Conservation (phyloP, 306 rosid genomes). For the Carpinus viminea region DNA sequence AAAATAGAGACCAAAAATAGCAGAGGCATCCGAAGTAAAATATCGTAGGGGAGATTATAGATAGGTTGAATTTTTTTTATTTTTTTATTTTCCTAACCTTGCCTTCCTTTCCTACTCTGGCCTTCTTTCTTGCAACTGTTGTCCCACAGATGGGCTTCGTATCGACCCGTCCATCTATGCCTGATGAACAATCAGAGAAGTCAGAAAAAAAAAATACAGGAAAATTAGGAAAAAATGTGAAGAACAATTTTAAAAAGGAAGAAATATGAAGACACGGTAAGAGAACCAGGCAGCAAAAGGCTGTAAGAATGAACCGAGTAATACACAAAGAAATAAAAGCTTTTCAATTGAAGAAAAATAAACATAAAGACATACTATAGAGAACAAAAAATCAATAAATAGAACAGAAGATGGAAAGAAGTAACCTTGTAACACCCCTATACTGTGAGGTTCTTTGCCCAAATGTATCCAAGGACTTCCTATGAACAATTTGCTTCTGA, state of each 20-base stretch:
- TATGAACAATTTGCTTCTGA: conserved; percentile 69
- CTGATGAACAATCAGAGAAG: conserved; percentile 40
- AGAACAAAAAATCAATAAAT: background rate
- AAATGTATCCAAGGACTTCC: conserved; percentile 88
- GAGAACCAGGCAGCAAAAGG: background rate
- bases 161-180: conserved; percentile 96
- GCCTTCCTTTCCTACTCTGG: conserved; percentile 95
- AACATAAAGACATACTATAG: background rate
- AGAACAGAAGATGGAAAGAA: conserved; percentile 10
- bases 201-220: conserved; percentile 12
- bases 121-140: conserved; percentile 94
- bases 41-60: background rate
- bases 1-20: conserved; percentile 17
- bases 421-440: conserved; percentile 90
- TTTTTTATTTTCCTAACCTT: conserved; percentile 50
- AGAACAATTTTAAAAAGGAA: background rate
- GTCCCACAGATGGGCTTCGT: conserved; percentile 98
- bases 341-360: background rate
- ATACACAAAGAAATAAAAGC: background rate
- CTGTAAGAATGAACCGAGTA: background rate
- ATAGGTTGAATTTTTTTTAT: too few species aligned
- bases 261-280: conserved; percentile 5
- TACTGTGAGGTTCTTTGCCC: conserved; percentile 94
- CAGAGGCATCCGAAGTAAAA: conserved; percentile 14
- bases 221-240: background rate